Evolutionary conservation across 2,329 filamentous ascomycete genomes (phyloP).

Genomic region (Penicillium sp.): DNA sequence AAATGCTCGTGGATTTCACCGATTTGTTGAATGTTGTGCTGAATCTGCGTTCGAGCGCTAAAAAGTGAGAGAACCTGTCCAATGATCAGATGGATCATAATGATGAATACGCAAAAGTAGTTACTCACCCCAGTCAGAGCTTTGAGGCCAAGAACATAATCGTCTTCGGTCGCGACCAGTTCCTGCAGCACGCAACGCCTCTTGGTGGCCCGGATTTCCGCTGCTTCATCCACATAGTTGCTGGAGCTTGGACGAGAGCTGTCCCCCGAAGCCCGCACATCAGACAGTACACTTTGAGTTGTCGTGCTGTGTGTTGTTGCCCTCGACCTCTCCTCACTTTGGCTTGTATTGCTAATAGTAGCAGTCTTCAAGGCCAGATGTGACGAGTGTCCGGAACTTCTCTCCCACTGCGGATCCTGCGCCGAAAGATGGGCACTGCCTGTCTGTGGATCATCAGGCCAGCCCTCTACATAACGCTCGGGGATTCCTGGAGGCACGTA

Average conservation of each 20-base stretch:
- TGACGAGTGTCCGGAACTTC: constrained; percentile 74
- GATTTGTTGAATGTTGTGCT: constrained; percentile 76
- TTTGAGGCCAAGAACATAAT: constrained; percentile 83
- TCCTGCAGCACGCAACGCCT: constrained; percentile 81
- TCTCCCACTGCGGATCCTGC: constrained; percentile 51
- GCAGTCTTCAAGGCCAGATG: constrained; percentile 83
- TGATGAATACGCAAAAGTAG: background rate
- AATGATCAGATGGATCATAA: background rate
- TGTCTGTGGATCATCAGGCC: constrained; percentile 28
- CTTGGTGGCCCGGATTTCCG: constrained; percentile 70
- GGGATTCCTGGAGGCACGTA: constrained; percentile 16
- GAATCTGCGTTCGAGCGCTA: constrained; percentile 71
- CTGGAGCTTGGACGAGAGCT: constrained; percentile 49
- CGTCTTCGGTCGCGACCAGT: constrained; percentile 79
- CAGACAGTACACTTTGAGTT: constrained; percentile 56
- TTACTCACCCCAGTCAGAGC: constrained; percentile 76
- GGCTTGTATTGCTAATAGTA: constrained; percentile 72
- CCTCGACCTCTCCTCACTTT: constrained; percentile 66
- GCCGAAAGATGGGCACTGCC: background rate
- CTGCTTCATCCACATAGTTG: constrained; percentile 63
- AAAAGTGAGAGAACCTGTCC: constrained; percentile 71
- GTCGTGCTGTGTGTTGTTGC: constrained; percentile 61
- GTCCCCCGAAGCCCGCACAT: constrained; percentile 65
- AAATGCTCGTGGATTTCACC: constrained; percentile 81
- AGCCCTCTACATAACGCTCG: constrained; percentile 37